Evolutionary conservation across 2,329 filamentous ascomycete genomes (phyloP).

Genomic region (Sphaerostilbella broomeana): DNA sequence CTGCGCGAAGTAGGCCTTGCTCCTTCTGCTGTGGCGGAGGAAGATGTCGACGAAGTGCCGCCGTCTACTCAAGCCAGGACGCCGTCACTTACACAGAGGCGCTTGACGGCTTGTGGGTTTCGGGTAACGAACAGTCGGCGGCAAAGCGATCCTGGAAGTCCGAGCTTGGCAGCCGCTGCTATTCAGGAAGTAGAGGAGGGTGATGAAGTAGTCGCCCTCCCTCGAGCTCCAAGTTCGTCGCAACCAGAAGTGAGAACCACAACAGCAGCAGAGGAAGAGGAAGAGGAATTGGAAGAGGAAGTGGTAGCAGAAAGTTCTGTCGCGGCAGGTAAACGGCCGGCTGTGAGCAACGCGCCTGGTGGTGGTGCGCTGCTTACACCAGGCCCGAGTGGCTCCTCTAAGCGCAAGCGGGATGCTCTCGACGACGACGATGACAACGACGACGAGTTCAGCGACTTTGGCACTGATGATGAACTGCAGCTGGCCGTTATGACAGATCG

Average conservation of each 20-base stretch:
- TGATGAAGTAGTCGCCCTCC: neutral
- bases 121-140: constrained; percentile 19
- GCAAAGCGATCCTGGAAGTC: constrained; percentile 9
- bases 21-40: constrained; percentile 5
- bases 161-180: neutral
- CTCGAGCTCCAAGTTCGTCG: constrained; percentile 2
- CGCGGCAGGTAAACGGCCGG: neutral
- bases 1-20: constrained; percentile 22
- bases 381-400: constrained; percentile 16
- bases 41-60: neutral
- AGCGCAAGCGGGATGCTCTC: constrained; percentile 24
- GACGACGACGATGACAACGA: constrained; percentile 28
- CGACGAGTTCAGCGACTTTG: constrained; percentile 28
- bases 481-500: constrained; percentile 31
- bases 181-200: neutral
- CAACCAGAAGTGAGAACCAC: constrained; percentile 3
- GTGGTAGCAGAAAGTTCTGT: neutral
- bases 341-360: neutral
- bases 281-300: constrained; percentile 3
- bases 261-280: neutral
- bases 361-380: constrained; percentile 6
- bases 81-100: constrained; percentile 24
- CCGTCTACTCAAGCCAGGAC: constrained; percentile 19
- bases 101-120: constrained; percentile 26
- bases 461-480: constrained; percentile 34